Conservation (phyloP, 2,329 filamentous ascomycete species). For the Grosmannia clavigera region DNA sequence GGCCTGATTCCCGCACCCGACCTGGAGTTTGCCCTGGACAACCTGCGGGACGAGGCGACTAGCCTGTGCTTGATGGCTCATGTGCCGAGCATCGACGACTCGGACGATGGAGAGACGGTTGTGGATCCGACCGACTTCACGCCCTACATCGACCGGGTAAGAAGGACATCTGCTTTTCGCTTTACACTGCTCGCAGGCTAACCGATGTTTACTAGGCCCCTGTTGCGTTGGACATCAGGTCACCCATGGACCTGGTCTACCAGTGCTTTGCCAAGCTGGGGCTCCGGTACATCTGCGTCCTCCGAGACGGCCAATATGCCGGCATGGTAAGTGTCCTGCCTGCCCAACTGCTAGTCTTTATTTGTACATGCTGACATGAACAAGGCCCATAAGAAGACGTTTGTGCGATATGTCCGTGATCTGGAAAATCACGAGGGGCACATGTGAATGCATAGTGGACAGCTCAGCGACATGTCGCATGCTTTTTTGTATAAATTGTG, state of each 20-base stretch:
- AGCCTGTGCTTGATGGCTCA: slow-evolving; percentile 73
- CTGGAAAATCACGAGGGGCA: slow-evolving; percentile 38
- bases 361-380: neutral
- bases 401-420: slow-evolving; percentile 88
- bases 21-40: slow-evolving; percentile 83
- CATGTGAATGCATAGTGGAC: neutral
- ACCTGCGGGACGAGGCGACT: slow-evolving; percentile 60
- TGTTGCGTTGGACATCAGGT: slow-evolving; percentile 74
- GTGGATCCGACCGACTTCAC: slow-evolving; percentile 74
- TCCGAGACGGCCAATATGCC: slow-evolving; percentile 71
- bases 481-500: neutral
- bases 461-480: neutral
- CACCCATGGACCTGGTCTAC: slow-evolving; percentile 88
- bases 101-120: slow-evolving; percentile 36
- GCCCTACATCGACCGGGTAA: slow-evolving; percentile 74
- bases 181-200: neutral
- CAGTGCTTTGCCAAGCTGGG: slow-evolving; percentile 95
- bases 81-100: slow-evolving; percentile 49
- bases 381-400: slow-evolving; percentile 89
- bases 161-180: slow-evolving; percentile 14
- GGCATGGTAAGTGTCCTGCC: slow-evolving; percentile 56
- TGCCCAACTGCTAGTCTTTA: neutral
- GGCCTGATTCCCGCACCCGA: slow-evolving; percentile 90
- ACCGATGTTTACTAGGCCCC: slow-evolving; percentile 40
- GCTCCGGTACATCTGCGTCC: slow-evolving; percentile 80